These are phyloP conservation scores for Sanghuangporus sanghuang DNA, from an alignment of 1,284 basidiomycete genomes.

Conservation along the genomic window DNA sequence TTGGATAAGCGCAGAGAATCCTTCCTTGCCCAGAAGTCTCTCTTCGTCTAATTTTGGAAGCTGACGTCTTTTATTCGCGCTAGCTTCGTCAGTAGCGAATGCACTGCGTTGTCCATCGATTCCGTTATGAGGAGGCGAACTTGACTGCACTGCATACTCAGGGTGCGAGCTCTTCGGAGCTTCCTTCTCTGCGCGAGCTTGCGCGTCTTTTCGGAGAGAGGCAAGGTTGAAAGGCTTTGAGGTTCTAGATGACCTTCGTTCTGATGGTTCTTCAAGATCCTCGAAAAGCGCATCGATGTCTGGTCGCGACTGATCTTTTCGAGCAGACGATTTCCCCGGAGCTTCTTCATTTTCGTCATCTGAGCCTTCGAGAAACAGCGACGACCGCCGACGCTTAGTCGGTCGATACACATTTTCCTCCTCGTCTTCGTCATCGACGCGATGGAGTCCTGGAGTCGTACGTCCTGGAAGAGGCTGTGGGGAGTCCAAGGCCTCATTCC, in stretches of 20 bases:
- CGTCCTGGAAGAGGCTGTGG: slow-evolving; percentile 1
- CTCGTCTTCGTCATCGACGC: slow-evolving; percentile 1
- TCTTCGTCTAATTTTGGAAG: slow-evolving; percentile 67
- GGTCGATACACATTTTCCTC: slow-evolving; percentile 18
- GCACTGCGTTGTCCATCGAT: slow-evolving; percentile 22
- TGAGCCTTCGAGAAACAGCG: slow-evolving; percentile 37
- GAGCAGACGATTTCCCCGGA: slow-evolving; percentile 19
- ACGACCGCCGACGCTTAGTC: slow-evolving; percentile 22
- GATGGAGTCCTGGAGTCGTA: background rate
- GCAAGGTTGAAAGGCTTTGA: slow-evolving; percentile 43
- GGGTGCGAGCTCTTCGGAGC: slow-evolving; percentile 27
- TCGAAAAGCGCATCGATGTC: slow-evolving; percentile 64
- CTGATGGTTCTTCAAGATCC: slow-evolving; percentile 42
- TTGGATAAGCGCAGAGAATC: slow-evolving; percentile 74
- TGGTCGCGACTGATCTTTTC: slow-evolving; percentile 21
- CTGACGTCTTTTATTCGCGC: slow-evolving; percentile 45
- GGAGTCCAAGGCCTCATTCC: slow-evolving; percentile 17
- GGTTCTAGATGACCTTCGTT: slow-evolving; percentile 30
- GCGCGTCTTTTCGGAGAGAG: slow-evolving; percentile 48
- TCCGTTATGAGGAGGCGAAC: slow-evolving; percentile 39
- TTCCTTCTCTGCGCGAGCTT: slow-evolving; percentile 34
- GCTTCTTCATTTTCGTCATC: slow-evolving; percentile 24
- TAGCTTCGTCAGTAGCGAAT: slow-evolving; percentile 28
- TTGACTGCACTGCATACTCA: slow-evolving; percentile 42
- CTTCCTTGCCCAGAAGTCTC: slow-evolving; percentile 61